Conservation (phyloP, 805 yeast genomes). For the Starmerella stigmatis region DNA sequence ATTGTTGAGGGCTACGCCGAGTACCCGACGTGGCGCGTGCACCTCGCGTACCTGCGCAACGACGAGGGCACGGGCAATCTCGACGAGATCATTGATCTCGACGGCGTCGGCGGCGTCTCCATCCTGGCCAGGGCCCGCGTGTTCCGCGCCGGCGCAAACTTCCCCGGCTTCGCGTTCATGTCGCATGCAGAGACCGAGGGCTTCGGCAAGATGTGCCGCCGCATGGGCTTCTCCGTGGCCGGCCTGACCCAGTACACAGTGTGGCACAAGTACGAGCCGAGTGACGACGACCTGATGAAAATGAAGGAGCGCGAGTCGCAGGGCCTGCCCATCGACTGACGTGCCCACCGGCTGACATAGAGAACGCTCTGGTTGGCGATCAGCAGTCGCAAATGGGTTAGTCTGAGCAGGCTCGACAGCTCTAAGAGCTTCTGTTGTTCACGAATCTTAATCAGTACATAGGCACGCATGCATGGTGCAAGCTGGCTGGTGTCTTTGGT, state of each 20-base stretch:
- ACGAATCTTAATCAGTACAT: background rate
- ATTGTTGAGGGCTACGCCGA: conserved; percentile 98
- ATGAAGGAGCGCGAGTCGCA: conserved; percentile 32
- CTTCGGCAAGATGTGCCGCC: conserved; percentile 76
- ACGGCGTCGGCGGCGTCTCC: conserved; percentile 95
- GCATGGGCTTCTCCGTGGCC: conserved; percentile 76
- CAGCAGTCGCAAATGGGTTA: background rate
- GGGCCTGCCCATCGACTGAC: conserved; percentile 25
- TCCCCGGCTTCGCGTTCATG: conserved; percentile 90
- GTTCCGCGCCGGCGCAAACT: conserved; percentile 77
- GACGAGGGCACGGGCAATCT: conserved; percentile 76
- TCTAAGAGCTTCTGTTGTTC: background rate
- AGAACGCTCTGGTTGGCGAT: no score
- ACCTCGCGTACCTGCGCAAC: conserved; percentile 82
- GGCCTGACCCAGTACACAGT: conserved; percentile 92
- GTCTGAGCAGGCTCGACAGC: conserved; percentile 2
- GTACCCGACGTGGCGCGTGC: conserved; percentile 96
- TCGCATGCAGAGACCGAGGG: conserved; percentile 97
- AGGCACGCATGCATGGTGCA: no score
- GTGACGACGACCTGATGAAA: conserved; percentile 76
- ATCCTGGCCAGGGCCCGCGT: conserved; percentile 76
- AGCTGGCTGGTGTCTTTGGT: background rate
- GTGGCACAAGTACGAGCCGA: conserved; percentile 96
- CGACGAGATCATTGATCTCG: conserved; percentile 78
- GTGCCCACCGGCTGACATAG: background rate